Percentiles rank a stretch among this genome's conserved stretches.
Evolutionary conservation across 352 stramenopile species (phyloP).

Genomic region (Globisporangium nagaii): DNA sequence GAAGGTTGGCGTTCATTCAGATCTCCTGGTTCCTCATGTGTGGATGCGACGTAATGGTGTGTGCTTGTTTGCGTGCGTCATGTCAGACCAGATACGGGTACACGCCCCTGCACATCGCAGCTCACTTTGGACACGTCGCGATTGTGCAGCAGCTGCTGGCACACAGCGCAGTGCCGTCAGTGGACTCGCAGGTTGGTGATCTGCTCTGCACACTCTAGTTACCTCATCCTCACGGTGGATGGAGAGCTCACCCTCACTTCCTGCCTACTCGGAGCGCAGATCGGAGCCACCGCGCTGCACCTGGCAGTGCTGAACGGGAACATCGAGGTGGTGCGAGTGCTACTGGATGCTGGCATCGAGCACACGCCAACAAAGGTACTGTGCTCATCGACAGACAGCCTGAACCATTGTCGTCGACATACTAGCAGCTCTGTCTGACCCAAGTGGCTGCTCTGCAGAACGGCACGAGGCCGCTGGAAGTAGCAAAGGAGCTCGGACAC

Average conservation of each 20-base stretch:
- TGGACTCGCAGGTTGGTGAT: constrained; percentile 29
- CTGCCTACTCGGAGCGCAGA: constrained; percentile 13
- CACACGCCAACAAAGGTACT: constrained; percentile 43
- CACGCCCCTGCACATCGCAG: constrained; percentile 61
- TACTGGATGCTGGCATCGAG: constrained; percentile 29
- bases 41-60: too few relatives aligned
- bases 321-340: constrained; percentile 35
- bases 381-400: too few relatives aligned
- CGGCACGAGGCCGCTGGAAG: constrained; percentile 51
- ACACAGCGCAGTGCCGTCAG: constrained; percentile 10
- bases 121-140: constrained; percentile 43
- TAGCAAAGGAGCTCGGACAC: constrained; percentile 37
- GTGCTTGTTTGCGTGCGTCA: too few relatives aligned
- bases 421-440: not conserved
- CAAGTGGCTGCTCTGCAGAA: too few relatives aligned
- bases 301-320: constrained; percentile 54
- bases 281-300: constrained; percentile 51
- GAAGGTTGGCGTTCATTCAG: constrained; percentile 3
- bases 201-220: too few relatives aligned
- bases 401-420: too few relatives aligned
- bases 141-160: constrained; percentile 50
- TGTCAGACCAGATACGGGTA: constrained; percentile 55
- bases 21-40: too few relatives aligned
- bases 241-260: too few relatives aligned
- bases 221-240: too few relatives aligned